phyloP scores from a whole-genome alignment of 2,329 filamentous ascomycete species.

The Phaeosphaeria sp. region DNA sequence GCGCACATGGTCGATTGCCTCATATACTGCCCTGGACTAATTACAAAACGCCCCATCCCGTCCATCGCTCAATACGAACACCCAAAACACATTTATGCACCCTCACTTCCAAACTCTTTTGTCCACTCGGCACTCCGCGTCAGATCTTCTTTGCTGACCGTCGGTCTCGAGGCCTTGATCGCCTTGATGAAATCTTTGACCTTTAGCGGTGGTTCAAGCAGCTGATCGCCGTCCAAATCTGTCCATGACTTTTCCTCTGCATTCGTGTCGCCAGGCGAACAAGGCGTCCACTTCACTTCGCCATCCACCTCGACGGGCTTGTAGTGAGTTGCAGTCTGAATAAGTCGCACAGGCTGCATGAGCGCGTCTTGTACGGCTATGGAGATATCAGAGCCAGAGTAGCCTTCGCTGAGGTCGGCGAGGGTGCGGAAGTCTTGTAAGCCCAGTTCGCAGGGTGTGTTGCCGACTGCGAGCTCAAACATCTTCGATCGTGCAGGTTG shows the following conservation, averaged over 20 bases:
- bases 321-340: slow-evolving; percentile 97
- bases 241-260: slow-evolving; percentile 95
- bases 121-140: slow-evolving; percentile 91
- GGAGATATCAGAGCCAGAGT: slow-evolving; percentile 93
- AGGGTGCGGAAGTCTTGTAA: slow-evolving; percentile 79
- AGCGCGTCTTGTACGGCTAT: slow-evolving; percentile 95
- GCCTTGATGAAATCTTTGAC: slow-evolving; percentile 95
- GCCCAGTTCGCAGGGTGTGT: slow-evolving; percentile 84
- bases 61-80: background rate
- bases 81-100: slow-evolving; percentile 56
- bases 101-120: slow-evolving; percentile 92
- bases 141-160: slow-evolving; percentile 87
- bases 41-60: background rate
- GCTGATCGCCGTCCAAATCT: slow-evolving; percentile 79
- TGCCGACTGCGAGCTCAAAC: slow-evolving; percentile 95
- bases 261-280: slow-evolving; percentile 86
- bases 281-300: slow-evolving; percentile 77
- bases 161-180: slow-evolving; percentile 85
- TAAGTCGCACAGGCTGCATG: slow-evolving; percentile 97
- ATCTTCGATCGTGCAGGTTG: slow-evolving; percentile 85
- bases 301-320: slow-evolving; percentile 80
- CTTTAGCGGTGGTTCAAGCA: slow-evolving; percentile 84
- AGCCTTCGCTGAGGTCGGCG: slow-evolving; percentile 85
- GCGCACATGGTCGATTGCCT: background rate
- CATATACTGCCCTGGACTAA: background rate